Conservation (phyloP, 352 stramenopile species). For the Globisporangium okanoganense region DNA sequence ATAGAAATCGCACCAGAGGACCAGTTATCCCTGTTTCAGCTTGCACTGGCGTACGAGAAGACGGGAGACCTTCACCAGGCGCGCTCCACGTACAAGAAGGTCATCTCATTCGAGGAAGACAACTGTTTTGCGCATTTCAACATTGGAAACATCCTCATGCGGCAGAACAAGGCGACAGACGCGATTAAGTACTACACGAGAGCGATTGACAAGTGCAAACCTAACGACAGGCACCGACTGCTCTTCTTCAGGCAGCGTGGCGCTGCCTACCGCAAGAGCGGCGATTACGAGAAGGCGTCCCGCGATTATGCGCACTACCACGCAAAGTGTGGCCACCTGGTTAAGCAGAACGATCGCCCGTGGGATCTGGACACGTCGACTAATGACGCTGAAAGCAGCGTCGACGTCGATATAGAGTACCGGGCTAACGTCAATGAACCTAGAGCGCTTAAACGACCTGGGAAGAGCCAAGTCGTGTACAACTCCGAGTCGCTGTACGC, state of each 20-base stretch:
- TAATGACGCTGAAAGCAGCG: slow-evolving; percentile 1
- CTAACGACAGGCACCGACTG: slow-evolving; percentile 11
- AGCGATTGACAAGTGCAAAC: slow-evolving; percentile 32
- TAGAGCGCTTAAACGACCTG: background rate
- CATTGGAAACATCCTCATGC: slow-evolving; percentile 52
- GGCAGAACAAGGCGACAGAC: slow-evolving; percentile 24
- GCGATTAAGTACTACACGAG: slow-evolving; percentile 42
- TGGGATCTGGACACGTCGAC: background rate
- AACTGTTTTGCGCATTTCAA: slow-evolving; percentile 56
- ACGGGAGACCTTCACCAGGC: slow-evolving; percentile 30
- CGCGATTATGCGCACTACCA: slow-evolving; percentile 38
- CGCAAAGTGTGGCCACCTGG: slow-evolving; percentile 8
- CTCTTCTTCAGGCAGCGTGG: slow-evolving; percentile 51
- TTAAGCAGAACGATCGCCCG: background rate
- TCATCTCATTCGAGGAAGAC: slow-evolving; percentile 16
- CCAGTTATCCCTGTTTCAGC: slow-evolving; percentile 29
- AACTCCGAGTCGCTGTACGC: slow-evolving; percentile 16
- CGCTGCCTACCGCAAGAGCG: slow-evolving; percentile 48
- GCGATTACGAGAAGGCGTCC: slow-evolving; percentile 61
- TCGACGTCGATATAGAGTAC: background rate
- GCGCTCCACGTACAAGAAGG: slow-evolving; percentile 29
- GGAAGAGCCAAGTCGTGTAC: slow-evolving; percentile 9
- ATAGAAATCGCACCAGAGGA: slow-evolving; percentile 17
- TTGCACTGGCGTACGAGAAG: slow-evolving; percentile 48
- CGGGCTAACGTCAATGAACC: background rate